Percentiles rank a stretch among this genome's conserved stretches.
phyloP scores from a whole-genome alignment of 768 basidiomycete genomes.

The Mycena maculata region DNA sequence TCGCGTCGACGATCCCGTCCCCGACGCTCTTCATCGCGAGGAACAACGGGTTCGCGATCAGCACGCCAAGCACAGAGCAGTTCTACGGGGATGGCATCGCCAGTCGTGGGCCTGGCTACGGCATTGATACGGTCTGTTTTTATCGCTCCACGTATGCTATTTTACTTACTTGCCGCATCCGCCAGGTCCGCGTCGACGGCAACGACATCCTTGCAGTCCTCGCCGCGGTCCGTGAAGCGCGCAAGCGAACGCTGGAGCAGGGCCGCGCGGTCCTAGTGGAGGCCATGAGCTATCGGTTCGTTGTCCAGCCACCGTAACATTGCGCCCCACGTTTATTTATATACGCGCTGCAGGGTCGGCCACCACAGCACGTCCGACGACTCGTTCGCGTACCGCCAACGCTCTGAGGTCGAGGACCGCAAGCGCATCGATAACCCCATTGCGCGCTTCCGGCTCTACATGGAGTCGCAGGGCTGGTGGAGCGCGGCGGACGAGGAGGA shows the following conservation, averaged over 20 bases:
- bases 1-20: constrained; percentile 80
- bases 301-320: constrained; percentile 13
- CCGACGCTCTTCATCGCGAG: constrained; percentile 81
- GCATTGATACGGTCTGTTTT: constrained; percentile 73
- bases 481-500: constrained; percentile 76
- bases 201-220: constrained; percentile 92
- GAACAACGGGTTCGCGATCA: constrained; percentile 95
- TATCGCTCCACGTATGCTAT: not conserved
- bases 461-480: constrained; percentile 92
- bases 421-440: constrained; percentile 94
- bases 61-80: constrained; percentile 90
- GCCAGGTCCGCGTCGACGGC: constrained; percentile 92
- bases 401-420: constrained; percentile 91
- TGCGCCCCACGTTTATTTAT: constrained; percentile 12
- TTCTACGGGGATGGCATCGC: constrained; percentile 95
- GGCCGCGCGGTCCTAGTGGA: constrained; percentile 87
- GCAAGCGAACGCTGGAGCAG: constrained; percentile 77
- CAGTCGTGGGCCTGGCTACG: constrained; percentile 90
- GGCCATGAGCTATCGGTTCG: constrained; percentile 90
- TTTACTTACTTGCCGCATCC: too few species aligned
- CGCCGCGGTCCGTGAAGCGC: constrained; percentile 76
- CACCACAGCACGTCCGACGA: constrained; percentile 97
- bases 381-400: constrained; percentile 91
- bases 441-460: constrained; percentile 83
- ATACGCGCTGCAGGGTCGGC: constrained; percentile 68